A percentile compares a stretch with the other conserved stretches of the same genome.
Conservation (phyloP, 2,329 filamentous ascomycete species). For the Colletotrichum sp. region DNA sequence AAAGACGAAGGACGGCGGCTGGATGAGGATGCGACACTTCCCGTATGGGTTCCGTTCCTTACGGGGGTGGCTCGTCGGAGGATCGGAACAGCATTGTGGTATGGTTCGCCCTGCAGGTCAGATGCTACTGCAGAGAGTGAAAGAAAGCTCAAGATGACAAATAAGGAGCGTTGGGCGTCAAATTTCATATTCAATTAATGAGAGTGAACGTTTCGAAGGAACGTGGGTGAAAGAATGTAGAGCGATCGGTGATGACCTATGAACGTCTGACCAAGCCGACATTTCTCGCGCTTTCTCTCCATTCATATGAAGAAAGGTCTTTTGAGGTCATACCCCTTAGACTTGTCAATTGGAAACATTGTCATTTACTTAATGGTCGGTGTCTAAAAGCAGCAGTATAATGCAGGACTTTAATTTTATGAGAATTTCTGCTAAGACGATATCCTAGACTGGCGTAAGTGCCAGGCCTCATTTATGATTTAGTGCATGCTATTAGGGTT, state of each 20-base stretch:
- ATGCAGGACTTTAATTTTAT: neutral
- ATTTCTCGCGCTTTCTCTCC: neutral
- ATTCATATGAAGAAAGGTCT: neutral
- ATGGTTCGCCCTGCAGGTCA: neutral
- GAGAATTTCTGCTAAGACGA: neutral
- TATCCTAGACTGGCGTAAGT: neutral
- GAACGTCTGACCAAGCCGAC: neutral
- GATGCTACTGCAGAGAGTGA: neutral
- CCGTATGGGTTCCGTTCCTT: neutral
- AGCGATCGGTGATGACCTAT: neutral
- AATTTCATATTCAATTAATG: neutral
- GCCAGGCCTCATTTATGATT: neutral
- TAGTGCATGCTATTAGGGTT: neutral
- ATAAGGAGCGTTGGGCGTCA: neutral
- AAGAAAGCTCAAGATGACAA: neutral
- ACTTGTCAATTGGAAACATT: neutral
- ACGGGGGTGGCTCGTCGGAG: neutral
- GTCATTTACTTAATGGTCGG: neutral
- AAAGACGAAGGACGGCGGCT: neutral
- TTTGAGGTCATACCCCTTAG: neutral
- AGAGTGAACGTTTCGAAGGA: neutral
- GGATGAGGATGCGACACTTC: neutral
- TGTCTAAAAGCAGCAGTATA: neutral
- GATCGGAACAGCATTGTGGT: neutral
- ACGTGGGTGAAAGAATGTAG: neutral